These are phyloP conservation scores for Cryptococcus wingfieldii DNA, from an alignment of 1,284 basidiomycete genomes.

Conservation along the genomic window DNA sequence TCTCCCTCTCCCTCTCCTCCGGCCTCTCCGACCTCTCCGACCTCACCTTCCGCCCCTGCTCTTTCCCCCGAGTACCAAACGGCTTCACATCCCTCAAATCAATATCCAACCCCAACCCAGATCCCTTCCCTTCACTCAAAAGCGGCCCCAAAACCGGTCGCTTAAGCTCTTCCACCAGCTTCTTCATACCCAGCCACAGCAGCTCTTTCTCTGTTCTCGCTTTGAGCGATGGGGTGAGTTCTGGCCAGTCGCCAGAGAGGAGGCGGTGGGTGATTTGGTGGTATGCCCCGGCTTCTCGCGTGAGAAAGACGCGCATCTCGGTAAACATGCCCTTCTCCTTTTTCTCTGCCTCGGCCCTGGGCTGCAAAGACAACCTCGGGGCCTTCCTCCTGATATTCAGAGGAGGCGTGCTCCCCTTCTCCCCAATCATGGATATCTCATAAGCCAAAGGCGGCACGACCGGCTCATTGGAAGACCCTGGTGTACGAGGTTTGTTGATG, in stretches of 20 bases:
- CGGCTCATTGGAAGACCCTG: slow-evolving; percentile 4
- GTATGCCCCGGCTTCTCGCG: slow-evolving; percentile 27
- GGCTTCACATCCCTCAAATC: not conserved
- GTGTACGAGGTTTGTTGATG: slow-evolving; percentile 9
- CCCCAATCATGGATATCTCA: not conserved
- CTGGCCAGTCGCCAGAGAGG: slow-evolving; percentile 20
- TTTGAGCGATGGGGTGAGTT: not conserved
- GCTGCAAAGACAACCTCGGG: not conserved
- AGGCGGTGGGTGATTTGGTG: slow-evolving; percentile 28
- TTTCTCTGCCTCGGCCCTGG: not conserved
- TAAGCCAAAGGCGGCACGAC: not conserved
- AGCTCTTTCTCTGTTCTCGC: slow-evolving; percentile 14
- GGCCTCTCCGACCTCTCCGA: not conserved
- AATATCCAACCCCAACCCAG: not conserved
- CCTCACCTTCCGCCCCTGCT: not conserved
- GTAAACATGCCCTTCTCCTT: slow-evolving; percentile 5
- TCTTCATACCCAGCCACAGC: slow-evolving; percentile 23
- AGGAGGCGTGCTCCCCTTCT: slow-evolving; percentile 1
- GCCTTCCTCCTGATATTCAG: not conserved
- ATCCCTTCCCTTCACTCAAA: not conserved
- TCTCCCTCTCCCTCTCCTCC: not conserved
- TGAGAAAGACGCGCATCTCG: slow-evolving; percentile 23
- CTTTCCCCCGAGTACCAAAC: not conserved
- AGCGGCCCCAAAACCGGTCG: not conserved
- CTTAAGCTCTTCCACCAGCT: slow-evolving; percentile 15